These are phyloP conservation scores for Anthracocystis panici-leucophaei DNA, from an alignment of 1,284 basidiomycete species.

Conservation along the genomic window DNA sequence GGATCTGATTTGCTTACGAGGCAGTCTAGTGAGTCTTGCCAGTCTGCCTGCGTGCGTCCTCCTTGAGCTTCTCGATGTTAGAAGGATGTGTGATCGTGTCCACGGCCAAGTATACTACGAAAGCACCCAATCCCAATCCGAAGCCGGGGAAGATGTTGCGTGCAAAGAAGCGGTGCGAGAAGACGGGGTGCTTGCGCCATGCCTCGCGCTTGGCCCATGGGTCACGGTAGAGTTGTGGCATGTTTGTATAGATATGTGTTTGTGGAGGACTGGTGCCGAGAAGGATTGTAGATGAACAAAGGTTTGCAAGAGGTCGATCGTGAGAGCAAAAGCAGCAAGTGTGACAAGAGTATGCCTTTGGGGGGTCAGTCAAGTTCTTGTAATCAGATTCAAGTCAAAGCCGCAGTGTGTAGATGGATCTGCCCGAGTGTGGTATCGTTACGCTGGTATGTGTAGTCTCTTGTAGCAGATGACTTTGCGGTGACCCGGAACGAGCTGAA, in stretches of 20 bases:
- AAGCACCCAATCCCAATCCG: slow-evolving; percentile 62
- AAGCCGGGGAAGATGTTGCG: slow-evolving; percentile 68
- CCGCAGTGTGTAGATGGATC: too few relatives aligned
- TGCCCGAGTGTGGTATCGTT: too few relatives aligned
- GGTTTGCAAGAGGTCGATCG: background rate
- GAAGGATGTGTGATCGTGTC: slow-evolving; percentile 61
- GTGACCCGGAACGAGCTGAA: background rate
- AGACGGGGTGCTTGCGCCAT: slow-evolving; percentile 69
- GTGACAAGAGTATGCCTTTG: too few relatives aligned
- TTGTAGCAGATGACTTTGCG: background rate
- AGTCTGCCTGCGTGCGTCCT: slow-evolving; percentile 61
- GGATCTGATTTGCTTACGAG: background rate
- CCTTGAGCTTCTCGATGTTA: slow-evolving; percentile 66
- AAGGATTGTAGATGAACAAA: background rate
- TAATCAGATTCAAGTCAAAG: too few relatives aligned
- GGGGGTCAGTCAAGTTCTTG: too few relatives aligned
- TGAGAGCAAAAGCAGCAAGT: too few relatives aligned
- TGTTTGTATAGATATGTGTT: slow-evolving; percentile 15
- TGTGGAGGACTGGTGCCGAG: slow-evolving; percentile 3
- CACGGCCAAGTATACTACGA: slow-evolving; percentile 56
- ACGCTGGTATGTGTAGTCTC: background rate
- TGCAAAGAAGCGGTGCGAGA: slow-evolving; percentile 64
- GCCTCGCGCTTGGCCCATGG: slow-evolving; percentile 69
- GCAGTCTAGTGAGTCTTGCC: slow-evolving; percentile 26
- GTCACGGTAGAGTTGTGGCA: slow-evolving; percentile 65